Evolutionary conservation across 2,329 filamentous ascomycete genomes (phyloP).

Genomic region (Anthostomella pinea): DNA sequence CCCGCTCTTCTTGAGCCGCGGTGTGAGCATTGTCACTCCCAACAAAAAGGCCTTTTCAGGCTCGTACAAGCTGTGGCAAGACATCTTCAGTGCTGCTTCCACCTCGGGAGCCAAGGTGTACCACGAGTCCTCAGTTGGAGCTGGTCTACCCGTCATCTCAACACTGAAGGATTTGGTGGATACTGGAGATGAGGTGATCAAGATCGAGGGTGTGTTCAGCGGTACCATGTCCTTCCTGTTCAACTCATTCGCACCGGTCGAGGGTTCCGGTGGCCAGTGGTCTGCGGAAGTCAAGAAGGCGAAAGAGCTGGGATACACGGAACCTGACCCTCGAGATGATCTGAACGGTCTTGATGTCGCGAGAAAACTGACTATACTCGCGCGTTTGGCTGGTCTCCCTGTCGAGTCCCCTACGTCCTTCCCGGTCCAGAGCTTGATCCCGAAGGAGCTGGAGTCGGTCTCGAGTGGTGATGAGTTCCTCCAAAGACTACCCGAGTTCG

Average conservation of each 20-base stretch:
- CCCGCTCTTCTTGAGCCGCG: slow-evolving; percentile 73
- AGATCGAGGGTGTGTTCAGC: slow-evolving; percentile 95
- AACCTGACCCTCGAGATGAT: slow-evolving; percentile 83
- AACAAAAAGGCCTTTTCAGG: slow-evolving; percentile 98
- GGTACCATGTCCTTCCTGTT: slow-evolving; percentile 98
- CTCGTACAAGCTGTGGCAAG: slow-evolving; percentile 75
- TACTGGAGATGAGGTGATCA: slow-evolving; percentile 86
- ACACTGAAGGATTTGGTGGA: slow-evolving; percentile 92
- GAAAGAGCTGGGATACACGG: slow-evolving; percentile 88
- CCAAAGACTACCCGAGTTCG: slow-evolving; percentile 73
- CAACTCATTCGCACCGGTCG: slow-evolving; percentile 89
- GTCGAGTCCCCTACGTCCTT: slow-evolving; percentile 84
- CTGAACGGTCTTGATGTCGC: slow-evolving; percentile 88
- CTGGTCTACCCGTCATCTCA: slow-evolving; percentile 88
- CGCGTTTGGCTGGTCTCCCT: slow-evolving; percentile 76
- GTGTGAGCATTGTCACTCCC: slow-evolving; percentile 89
- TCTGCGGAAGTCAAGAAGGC: slow-evolving; percentile 89
- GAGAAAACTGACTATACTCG: slow-evolving; percentile 93
- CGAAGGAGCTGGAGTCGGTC: slow-evolving; percentile 75
- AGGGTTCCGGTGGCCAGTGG: slow-evolving; percentile 76
- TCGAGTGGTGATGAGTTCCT: slow-evolving; percentile 83
- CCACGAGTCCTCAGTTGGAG: slow-evolving; percentile 93
- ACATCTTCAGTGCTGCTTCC: slow-evolving; percentile 75
- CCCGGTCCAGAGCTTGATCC: slow-evolving; percentile 91
- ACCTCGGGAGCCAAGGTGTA: slow-evolving; percentile 77